Evolutionary conservation across 2,329 filamentous ascomycete genomes (phyloP).

Genomic region (Ophioceras dolichostomum): DNA sequence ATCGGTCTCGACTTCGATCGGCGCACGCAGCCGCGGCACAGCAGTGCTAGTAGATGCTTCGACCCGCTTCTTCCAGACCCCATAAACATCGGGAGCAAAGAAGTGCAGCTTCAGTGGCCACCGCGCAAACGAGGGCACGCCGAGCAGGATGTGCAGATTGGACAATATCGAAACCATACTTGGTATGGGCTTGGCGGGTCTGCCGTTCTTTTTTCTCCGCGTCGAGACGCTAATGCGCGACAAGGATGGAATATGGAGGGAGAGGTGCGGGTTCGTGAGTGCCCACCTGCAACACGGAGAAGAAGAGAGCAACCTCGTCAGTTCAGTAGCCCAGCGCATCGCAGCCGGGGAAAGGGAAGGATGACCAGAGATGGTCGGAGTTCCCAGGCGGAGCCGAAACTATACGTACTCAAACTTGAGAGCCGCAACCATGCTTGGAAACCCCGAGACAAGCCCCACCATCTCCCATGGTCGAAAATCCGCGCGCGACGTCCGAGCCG

Average conservation of each 20-base stretch:
- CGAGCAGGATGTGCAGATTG: constrained; percentile 70
- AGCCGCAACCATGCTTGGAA: constrained; percentile 75
- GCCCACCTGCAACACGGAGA: constrained; percentile 59
- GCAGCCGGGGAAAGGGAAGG: background rate
- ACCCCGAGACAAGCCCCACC: constrained; percentile 75
- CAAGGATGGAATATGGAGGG: constrained; percentile 60
- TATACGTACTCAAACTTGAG: constrained; percentile 82
- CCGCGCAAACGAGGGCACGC: constrained; percentile 64
- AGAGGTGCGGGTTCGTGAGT: constrained; percentile 73
- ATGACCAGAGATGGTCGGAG: too few species aligned
- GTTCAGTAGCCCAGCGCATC: too few species aligned
- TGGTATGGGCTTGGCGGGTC: constrained; percentile 41
- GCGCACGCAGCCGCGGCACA: constrained; percentile 29
- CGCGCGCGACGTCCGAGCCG: constrained; percentile 56
- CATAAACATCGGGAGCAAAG: constrained; percentile 58
- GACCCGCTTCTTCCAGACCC: constrained; percentile 53
- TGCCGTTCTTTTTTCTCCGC: constrained; percentile 37
- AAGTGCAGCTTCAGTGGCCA: constrained; percentile 81
- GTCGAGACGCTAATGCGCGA: constrained; percentile 45
- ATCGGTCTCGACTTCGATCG: constrained; percentile 45
- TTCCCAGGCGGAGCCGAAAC: too few species aligned
- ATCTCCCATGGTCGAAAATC: constrained; percentile 82
- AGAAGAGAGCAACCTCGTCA: background rate
- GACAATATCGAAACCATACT: constrained; percentile 59
- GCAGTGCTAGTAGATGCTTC: constrained; percentile 28